Base-by-base conservation (phyloP, 176 grass and related monocot genomes). In the Bromus sterilis region DNA sequence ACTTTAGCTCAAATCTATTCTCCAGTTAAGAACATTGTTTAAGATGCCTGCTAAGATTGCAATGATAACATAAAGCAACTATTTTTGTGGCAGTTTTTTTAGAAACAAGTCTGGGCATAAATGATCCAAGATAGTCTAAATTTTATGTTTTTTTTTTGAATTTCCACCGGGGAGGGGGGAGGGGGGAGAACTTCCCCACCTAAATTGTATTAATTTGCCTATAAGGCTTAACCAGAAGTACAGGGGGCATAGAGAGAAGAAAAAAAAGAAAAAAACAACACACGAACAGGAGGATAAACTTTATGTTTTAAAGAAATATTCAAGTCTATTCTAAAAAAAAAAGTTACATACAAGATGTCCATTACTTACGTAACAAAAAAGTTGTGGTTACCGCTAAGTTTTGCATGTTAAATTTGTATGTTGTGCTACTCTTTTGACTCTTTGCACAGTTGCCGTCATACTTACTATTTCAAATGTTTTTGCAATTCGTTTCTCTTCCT, bases 21-120 rank as follows among this genome's bases (percentile, higher is more conserved):
- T 81, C 6, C 41, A 78, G 55, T 82, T 48, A 78, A 69, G n/a
- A 53, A 48, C 34, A 12, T 87, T 66, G 12, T 69, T 87, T 29
- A 71, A 32, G 28, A 32, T 12, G 4, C 40, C 12, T 61, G 1
- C 24, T 68, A 77, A 71, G 64, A 60, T 71, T 51, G 26, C 9
- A 59, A 48, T 6, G 30, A 18, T 37, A 80, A 68, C 78, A 51
- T n/a, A 11, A 11, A 66, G 66, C 53, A 63, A 73, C 24, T 78
- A 78, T 30, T 74, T 70, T 40, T 71, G 55, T 53, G 59, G 62
- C 3, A 34, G 13, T 63, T 72, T 21, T 78, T 35, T 24, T 24
- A 12, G 26, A 72, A 33, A 3, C 18, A 32, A 78, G 10, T 44
- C 25, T 81, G 10, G 3, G 6, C 9, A 21, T 10, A 81, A 28